Conservation (phyloP, 2,329 filamentous ascomycete species). For the Alternaria brassicae region DNA sequence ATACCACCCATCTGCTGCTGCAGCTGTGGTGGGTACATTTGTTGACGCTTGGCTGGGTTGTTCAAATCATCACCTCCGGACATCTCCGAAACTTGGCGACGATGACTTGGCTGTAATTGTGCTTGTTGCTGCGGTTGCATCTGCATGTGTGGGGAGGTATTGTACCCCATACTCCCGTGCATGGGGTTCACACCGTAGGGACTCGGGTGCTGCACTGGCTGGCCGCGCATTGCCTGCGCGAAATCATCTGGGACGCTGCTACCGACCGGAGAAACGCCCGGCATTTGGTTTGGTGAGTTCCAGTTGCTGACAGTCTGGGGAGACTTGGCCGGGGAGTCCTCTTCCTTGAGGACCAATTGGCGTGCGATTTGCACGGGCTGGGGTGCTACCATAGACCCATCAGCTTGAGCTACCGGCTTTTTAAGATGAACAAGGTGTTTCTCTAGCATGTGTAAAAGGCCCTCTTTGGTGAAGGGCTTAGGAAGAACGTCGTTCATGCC, state of each 20-base stretch:
- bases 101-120: slow-evolving; percentile 48
- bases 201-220: slow-evolving; percentile 43
- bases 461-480: slow-evolving; percentile 92
- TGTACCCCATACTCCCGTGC: slow-evolving; percentile 49
- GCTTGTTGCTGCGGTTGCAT: slow-evolving; percentile 45
- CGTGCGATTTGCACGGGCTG: slow-evolving; percentile 60
- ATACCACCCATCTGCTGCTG: slow-evolving; percentile 58
- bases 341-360: slow-evolving; percentile 65
- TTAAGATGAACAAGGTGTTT: slow-evolving; percentile 87
- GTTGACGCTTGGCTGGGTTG: slow-evolving; percentile 64
- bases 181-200: slow-evolving; percentile 49
- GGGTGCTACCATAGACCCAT: slow-evolving; percentile 58
- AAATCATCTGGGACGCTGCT: slow-evolving; percentile 57
- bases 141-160: slow-evolving; percentile 48
- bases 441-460: slow-evolving; percentile 80
- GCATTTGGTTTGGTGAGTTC: slow-evolving; percentile 67
- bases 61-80: slow-evolving; percentile 60
- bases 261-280: slow-evolving; percentile 64
- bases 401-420: slow-evolving; percentile 60
- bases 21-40: slow-evolving; percentile 59
- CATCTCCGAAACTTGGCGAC: slow-evolving; percentile 68
- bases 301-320: slow-evolving; percentile 67
- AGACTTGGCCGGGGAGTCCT: slow-evolving; percentile 68
- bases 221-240: slow-evolving; percentile 53
- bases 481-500: slow-evolving; percentile 98